These are phyloP conservation scores for Calonectria honghensis DNA, from an alignment of 2,329 filamentous ascomycete species.

Conservation along the genomic window DNA sequence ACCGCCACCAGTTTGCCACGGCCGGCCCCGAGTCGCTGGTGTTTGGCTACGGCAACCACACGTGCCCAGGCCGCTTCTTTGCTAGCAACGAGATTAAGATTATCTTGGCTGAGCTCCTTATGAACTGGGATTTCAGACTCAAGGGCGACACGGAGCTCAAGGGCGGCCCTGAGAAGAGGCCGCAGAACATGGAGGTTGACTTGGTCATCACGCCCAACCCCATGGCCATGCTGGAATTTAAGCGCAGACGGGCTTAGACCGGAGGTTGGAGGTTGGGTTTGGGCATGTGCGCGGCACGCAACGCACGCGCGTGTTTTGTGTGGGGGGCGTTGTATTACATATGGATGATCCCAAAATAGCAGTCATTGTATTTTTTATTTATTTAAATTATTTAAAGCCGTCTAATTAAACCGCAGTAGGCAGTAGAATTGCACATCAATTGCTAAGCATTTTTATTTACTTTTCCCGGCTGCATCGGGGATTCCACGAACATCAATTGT, in stretches of 20 bases:
- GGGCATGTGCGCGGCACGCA: too few species aligned
- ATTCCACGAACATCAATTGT: not conserved
- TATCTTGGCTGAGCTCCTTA: constrained; percentile 44
- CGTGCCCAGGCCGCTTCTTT: constrained; percentile 45
- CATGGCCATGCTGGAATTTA: constrained; percentile 38
- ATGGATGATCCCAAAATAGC: constrained; percentile 13
- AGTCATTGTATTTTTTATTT: not conserved
- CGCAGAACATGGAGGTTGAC: constrained; percentile 36
- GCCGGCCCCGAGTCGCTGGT: constrained; percentile 37
- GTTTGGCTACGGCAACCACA: constrained; percentile 45
- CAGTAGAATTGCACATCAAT: constrained; percentile 16
- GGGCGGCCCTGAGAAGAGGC: constrained; percentile 36
- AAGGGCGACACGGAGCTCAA: constrained; percentile 33
- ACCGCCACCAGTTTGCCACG: constrained; percentile 40
- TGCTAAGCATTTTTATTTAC: constrained; percentile 16
- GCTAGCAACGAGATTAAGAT: constrained; percentile 48
- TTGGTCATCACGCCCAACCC: constrained; percentile 38
- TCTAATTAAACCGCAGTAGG: not conserved
- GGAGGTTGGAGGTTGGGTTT: not conserved
- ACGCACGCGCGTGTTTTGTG: too few species aligned
- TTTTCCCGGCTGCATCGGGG: constrained; percentile 11
- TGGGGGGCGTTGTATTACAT: not conserved
- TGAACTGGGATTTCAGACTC: constrained; percentile 45
- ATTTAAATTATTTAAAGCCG: not conserved
- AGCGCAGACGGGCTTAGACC: constrained; percentile 27